phyloP scores from a whole-genome alignment of 805 yeast genomes.

The Pichia cephalocereana region DNA sequence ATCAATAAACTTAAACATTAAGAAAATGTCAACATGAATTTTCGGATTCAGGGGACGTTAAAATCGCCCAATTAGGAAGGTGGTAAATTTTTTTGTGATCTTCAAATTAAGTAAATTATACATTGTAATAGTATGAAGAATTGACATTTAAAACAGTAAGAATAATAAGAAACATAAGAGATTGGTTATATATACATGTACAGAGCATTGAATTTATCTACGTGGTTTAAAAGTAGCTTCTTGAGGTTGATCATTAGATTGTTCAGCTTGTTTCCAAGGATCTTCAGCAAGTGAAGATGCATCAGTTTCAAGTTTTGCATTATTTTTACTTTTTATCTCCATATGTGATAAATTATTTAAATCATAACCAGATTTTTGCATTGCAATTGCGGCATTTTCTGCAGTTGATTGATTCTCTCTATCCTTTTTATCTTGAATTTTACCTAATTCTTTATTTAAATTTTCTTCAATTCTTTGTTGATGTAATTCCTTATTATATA shows the following conservation, averaged over 20 bases:
- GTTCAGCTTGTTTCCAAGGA: conserved; percentile 5
- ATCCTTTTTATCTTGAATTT: conserved; percentile 5
- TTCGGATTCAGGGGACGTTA: too few relatives aligned
- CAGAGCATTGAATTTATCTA: background rate
- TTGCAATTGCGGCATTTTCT: background rate
- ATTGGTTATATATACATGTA: background rate
- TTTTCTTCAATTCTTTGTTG: conserved; percentile 15
- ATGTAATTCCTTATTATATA: conserved; percentile 10
- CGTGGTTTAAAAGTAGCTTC: conserved; percentile 1
- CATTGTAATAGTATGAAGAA: too few relatives aligned
- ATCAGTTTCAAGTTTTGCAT: conserved; percentile 1
- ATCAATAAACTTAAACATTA: too few relatives aligned
- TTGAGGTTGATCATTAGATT: background rate
- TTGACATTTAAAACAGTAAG: too few relatives aligned
- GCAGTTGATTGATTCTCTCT: background rate
- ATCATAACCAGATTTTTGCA: conserved; percentile 1
- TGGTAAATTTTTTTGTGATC: too few relatives aligned
- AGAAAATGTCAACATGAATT: too few relatives aligned
- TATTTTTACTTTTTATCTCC: background rate
- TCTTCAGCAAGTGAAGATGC: conserved; percentile 1
- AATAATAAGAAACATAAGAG: too few relatives aligned
- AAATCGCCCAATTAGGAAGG: too few relatives aligned
- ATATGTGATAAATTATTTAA: background rate
- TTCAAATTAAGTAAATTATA: too few relatives aligned
- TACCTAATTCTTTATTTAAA: conserved; percentile 17